Base-by-base conservation (phyloP, 2,329 filamentous ascomycete species). In the Penicillium sp. region DNA sequence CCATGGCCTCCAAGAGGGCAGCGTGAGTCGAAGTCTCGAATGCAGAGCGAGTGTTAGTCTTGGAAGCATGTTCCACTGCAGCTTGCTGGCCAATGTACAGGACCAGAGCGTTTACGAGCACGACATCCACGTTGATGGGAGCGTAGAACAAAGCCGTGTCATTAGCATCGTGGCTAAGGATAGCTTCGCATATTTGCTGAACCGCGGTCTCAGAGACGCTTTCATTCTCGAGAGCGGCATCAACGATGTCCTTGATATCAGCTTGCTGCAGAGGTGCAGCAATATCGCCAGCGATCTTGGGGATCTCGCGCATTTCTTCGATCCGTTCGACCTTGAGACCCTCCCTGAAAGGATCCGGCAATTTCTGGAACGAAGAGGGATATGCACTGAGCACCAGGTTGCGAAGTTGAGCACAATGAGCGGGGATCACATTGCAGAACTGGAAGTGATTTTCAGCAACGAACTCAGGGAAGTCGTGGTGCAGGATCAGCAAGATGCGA, bases 391-490 rank as follows among this genome's bases (percentile, higher is more conserved):
- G 81, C 48, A 99, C 85, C 49, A 96, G 80, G 66, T 97, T 96
- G 60, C 92, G 85, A 47, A 96, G 79, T 71, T 97, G 94, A 15
- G 87, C 86, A 72, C 90, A 94, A 65, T 94, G 88, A 46, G 85
- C 83, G 1, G 92, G 89, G 52, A 97, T 87, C 65, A 84, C 85
- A 62, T 88, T 86, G 74, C 87, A 91, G 47, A 99, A 83, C 61
- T 85, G 84, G 61, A 89, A 85, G 67, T 95, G 89, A 70, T 95
- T 90, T 63, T 92, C 89, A 6, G 89, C 88, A 39, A 99, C 76
- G 71, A 96, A 99, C 51, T 96, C 91, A 0, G 93, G 89, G 72
- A 90, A 97, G 70, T 99, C 94, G 67, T 97, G 94, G 62, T 96
- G 89, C 48, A 99, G 77, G 47, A 95, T 82, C 31, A 95, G 77